phyloP scores from a whole-genome alignment of 2,329 filamentous ascomycete genomes.

The Echinosphaeria canescens region DNA sequence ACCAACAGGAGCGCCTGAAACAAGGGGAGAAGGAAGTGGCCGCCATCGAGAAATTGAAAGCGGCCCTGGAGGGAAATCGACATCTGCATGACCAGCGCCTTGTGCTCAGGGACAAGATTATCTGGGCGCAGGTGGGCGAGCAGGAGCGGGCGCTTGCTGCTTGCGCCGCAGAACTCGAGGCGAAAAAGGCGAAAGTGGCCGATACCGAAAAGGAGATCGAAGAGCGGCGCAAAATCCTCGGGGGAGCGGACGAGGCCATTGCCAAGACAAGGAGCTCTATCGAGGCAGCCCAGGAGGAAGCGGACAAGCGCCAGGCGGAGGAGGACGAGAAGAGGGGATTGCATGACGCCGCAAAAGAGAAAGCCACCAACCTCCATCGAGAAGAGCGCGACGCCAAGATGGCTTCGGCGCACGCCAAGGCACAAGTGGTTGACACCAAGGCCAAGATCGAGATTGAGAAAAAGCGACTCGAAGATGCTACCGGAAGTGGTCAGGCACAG shows the following conservation, averaged over 20 bases:
- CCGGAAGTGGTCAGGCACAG: constrained; percentile 44
- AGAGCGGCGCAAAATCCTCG: constrained; percentile 12
- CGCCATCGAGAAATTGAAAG: too few species aligned
- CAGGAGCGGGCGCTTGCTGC: constrained; percentile 34
- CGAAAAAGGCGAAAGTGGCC: constrained; percentile 14
- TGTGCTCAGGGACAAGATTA: constrained; percentile 41
- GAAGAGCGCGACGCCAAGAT: constrained; percentile 44
- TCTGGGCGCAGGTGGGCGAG: constrained; percentile 75
- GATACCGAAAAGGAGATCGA: constrained; percentile 19
- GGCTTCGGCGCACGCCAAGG: constrained; percentile 29
- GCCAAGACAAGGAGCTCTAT: constrained; percentile 17
- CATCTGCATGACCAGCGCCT: constrained; percentile 38
- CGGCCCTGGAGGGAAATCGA: constrained; percentile 42
- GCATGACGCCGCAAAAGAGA: constrained; percentile 20
- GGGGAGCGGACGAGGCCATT: constrained; percentile 25
- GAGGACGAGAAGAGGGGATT: constrained; percentile 22
- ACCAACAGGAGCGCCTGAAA: constrained; percentile 36
- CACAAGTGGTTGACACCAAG: constrained; percentile 20
- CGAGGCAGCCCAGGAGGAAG: constrained; percentile 20
- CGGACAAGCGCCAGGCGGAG: constrained; percentile 18
- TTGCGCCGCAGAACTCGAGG: too few species aligned
- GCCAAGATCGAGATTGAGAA: constrained; percentile 30
- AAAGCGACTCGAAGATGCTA: constrained; percentile 39
- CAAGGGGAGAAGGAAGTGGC: constrained; percentile 42
- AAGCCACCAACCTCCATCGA: constrained; percentile 27